Percentiles rank a stretch among this genome's conserved stretches.
phyloP scores from a whole-genome alignment of 2,329 filamentous ascomycete species.

The Colletotrichum godetiae region DNA sequence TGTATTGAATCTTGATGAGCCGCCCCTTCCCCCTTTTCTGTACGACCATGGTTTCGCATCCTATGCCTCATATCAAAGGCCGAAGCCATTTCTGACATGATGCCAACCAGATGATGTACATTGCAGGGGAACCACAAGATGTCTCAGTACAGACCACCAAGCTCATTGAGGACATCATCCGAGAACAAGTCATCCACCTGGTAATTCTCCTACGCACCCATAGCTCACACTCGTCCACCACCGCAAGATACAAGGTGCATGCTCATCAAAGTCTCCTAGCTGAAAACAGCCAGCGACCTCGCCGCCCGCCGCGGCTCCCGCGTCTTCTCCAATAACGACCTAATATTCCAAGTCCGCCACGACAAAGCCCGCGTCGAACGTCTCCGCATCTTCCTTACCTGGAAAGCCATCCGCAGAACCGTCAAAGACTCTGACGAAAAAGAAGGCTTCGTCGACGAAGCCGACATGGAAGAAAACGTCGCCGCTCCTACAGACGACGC shows the following conservation, averaged over 20 bases:
- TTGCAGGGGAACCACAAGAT: constrained; percentile 37
- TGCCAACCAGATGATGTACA: constrained; percentile 39
- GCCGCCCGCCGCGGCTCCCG: constrained; percentile 38
- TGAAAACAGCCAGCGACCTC: constrained; percentile 35
- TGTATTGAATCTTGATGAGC: no score
- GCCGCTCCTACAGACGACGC: background rate
- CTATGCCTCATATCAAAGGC: no score
- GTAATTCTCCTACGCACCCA: background rate
- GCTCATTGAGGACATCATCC: constrained; percentile 38
- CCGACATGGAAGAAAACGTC: constrained; percentile 6
- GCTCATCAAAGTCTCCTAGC: constrained; percentile 6
- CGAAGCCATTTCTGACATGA: background rate
- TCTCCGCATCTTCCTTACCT: constrained; percentile 38
- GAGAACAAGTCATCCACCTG: constrained; percentile 35
- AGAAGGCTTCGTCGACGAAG: constrained; percentile 27
- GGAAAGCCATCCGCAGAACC: constrained; percentile 39
- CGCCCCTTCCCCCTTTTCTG: no score
- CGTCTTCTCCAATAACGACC: constrained; percentile 38
- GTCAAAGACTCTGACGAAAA: constrained; percentile 37
- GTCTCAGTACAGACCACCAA: constrained; percentile 35
- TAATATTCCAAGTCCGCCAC: constrained; percentile 41
- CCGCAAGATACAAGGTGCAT: no score
- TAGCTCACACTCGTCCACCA: no score
- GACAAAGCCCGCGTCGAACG: constrained; percentile 37
- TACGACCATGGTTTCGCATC: no score